Evolutionary conservation across 2,329 filamentous ascomycete species (phyloP).

Genomic region (Alternaria sp.): DNA sequence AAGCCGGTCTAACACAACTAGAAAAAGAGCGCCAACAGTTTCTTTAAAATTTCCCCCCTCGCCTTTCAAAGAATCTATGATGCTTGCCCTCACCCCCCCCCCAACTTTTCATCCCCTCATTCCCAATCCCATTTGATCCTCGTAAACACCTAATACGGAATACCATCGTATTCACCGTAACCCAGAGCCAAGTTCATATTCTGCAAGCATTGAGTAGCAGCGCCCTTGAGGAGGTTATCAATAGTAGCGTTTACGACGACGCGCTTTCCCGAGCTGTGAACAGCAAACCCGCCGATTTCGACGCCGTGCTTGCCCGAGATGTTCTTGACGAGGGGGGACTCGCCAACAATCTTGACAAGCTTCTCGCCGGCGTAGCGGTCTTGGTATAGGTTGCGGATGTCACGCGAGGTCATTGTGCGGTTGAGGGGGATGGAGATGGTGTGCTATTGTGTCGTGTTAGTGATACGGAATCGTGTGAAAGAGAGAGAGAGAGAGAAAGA

Average conservation of each 20-base stretch:
- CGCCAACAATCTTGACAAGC: conserved; percentile 89
- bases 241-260: conserved; percentile 95
- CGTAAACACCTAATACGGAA: conserved; percentile 61
- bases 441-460: conserved; percentile 60
- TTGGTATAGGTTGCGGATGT: conserved; percentile 94
- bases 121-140: neutral
- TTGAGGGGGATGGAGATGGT: conserved; percentile 90
- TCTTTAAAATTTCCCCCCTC: neutral
- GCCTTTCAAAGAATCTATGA: conserved; percentile 8
- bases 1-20: conserved; percentile 14
- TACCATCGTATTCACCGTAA: conserved; percentile 87
- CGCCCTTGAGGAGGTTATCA: conserved; percentile 92
- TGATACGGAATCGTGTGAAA: neutral
- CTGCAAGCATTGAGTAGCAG: conserved; percentile 90
- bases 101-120: neutral
- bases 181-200: conserved; percentile 95
- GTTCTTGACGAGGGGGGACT: conserved; percentile 83
- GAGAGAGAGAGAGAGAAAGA: neutral
- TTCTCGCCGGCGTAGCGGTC: conserved; percentile 96
- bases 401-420: conserved; percentile 85
- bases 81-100: neutral
- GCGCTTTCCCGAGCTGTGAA: conserved; percentile 85
- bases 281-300: conserved; percentile 95
- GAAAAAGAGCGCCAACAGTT: conserved; percentile 4
- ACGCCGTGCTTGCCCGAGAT: conserved; percentile 87